Evolutionary conservation across 306 rosid species (phyloP).

Genomic region (Aeschynomene evenia): DNA sequence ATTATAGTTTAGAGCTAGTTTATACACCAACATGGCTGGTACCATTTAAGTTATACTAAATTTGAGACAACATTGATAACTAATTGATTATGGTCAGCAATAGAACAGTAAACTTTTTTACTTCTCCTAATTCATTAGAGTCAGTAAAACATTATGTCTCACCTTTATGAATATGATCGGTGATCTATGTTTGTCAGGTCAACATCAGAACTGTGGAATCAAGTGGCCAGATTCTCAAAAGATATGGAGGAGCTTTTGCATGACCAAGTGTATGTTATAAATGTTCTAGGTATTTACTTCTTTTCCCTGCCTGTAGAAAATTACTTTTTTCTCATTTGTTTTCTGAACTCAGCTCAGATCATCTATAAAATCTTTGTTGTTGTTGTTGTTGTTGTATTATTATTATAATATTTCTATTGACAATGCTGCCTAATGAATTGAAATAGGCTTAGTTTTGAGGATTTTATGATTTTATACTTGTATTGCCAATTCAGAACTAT

Average conservation of each 20-base stretch:
- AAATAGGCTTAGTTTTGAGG: constrained; percentile 6
- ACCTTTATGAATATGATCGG: background rate
- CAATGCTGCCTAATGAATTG: constrained; percentile 4
- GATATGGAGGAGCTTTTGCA: constrained; percentile 74
- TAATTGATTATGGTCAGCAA: constrained; percentile 18
- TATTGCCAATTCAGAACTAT: constrained; percentile 11
- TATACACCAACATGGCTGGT: background rate
- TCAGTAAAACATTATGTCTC: constrained; percentile 13
- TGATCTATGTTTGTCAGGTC: constrained; percentile 43
- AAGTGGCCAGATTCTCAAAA: constrained; percentile 51
- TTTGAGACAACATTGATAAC: constrained; percentile 17
- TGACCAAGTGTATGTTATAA: constrained; percentile 73
- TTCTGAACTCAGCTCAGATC: background rate
- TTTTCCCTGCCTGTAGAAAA: constrained; percentile 13
- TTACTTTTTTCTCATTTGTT: constrained; percentile 9
- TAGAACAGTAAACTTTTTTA: constrained; percentile 11
- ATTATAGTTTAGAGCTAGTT: constrained; percentile 10
- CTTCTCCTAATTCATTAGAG: constrained; percentile 23
- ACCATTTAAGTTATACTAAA: constrained; percentile 5
- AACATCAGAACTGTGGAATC: constrained; percentile 45
- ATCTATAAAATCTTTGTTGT: constrained; percentile 10
- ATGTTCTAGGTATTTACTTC: constrained; percentile 67
- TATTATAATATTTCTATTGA: background rate
- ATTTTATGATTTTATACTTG: constrained; percentile 10
- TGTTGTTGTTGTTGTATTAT: too few species aligned